Evolutionary conservation across 192 early-diverging fungal genomes (phyloP).

Genomic region (Hyaloraphidium curvatum): DNA sequence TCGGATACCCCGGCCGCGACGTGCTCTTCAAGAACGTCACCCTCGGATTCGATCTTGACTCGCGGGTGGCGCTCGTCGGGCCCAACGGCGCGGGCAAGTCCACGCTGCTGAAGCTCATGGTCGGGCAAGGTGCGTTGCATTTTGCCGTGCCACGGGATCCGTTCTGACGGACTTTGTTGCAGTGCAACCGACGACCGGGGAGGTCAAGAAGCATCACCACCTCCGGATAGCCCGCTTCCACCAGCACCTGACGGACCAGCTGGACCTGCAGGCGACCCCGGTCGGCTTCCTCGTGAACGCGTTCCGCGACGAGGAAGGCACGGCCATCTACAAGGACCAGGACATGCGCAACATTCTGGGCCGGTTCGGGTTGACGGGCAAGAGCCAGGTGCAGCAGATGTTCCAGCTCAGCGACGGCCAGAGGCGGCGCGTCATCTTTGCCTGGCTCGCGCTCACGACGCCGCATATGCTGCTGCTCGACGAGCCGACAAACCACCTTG

Average conservation of each 20-base stretch:
- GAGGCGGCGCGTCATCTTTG: slow-evolving; percentile 7
- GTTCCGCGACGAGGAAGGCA: slow-evolving; percentile 2
- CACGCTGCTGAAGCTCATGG: slow-evolving; percentile 6
- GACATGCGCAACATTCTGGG: slow-evolving; percentile 7
- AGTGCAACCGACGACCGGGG: slow-evolving; percentile 7
- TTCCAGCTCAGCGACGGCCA: slow-evolving; percentile 4
- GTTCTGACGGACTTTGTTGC: neutral
- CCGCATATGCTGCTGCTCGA: slow-evolving; percentile 8
- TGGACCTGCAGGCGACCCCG: neutral
- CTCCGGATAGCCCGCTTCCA: slow-evolving; percentile 9
- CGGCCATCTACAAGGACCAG: slow-evolving; percentile 6
- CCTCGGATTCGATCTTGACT: slow-evolving; percentile 7
- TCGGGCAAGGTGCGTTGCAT: slow-evolving; percentile 2
- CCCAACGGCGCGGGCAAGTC: slow-evolving; percentile 9
- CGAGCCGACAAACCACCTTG: slow-evolving; percentile 5
- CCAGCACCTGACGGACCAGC: slow-evolving; percentile 7
- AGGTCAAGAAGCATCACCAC: slow-evolving; percentile 5
- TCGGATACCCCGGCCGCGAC: neutral
- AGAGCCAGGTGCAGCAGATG: slow-evolving; percentile 8
- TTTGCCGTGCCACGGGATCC: neutral
- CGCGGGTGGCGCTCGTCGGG: slow-evolving; percentile 5
- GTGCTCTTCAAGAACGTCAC: slow-evolving; percentile 9
- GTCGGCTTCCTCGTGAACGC: neutral
- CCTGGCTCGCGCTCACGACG: slow-evolving; percentile 6
- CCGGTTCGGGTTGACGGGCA: slow-evolving; percentile 7